Evolutionary conservation across 2,329 filamentous ascomycete genomes (phyloP).

Genomic region (Albophoma yamanashiensis): DNA sequence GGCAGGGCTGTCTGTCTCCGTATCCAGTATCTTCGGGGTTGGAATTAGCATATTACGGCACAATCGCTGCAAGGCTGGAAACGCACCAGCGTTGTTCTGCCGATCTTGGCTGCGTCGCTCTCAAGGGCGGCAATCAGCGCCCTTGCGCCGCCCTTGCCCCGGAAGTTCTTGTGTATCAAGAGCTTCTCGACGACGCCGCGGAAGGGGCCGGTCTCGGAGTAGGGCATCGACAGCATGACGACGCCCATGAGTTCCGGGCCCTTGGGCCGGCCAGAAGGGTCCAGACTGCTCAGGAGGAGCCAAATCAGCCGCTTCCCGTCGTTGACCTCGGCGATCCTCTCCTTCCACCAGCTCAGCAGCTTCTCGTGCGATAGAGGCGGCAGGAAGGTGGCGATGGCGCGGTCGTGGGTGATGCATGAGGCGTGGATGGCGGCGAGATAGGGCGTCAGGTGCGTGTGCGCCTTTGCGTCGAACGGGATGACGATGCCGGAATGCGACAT

Average conservation of each 20-base stretch:
- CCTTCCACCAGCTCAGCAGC: conserved; percentile 47
- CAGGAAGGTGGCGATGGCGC: conserved; percentile 46
- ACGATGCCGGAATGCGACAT: conserved; percentile 25
- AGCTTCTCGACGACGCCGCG: conserved; percentile 47
- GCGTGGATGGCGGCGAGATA: conserved; percentile 48
- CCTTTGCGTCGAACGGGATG: conserved; percentile 29
- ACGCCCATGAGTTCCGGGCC: conserved; percentile 41
- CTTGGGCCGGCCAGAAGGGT: conserved; percentile 21
- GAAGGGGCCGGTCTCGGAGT: conserved; percentile 44
- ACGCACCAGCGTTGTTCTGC: conserved; percentile 43
- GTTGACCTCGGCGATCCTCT: conserved; percentile 35
- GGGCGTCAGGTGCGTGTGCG: conserved; percentile 40
- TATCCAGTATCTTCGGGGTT: conserved; percentile 35
- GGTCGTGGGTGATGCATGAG: conserved; percentile 46
- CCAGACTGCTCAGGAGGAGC: conserved; percentile 32
- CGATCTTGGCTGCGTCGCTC: conserved; percentile 35
- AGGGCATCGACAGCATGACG: conserved; percentile 41
- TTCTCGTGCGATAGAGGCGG: conserved; percentile 47
- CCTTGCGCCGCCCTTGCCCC: conserved; percentile 40
- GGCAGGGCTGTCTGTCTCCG: conserved; percentile 38
- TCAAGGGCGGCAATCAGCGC: conserved; percentile 44
- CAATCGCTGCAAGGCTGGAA: neutral
- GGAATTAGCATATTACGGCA: neutral
- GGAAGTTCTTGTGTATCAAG: conserved; percentile 40
- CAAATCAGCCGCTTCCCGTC: conserved; percentile 38